Percentiles rank a stretch among this genome's conserved stretches.
phyloP scores from a whole-genome alignment of 176 grass and related monocot genomes.

The Hordeum marinum region DNA sequence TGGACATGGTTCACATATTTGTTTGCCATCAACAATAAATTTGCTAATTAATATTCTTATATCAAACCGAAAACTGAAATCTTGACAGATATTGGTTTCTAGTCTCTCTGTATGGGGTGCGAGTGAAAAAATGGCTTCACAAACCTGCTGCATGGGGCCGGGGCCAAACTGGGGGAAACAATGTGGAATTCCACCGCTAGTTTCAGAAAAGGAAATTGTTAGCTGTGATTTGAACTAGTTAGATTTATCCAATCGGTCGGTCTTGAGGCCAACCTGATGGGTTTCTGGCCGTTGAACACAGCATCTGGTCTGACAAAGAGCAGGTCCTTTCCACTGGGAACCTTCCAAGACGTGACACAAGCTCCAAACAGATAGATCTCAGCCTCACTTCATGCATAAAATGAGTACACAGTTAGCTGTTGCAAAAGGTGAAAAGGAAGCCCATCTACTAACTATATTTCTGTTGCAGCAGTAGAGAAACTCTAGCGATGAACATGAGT shows the following conservation, averaged over 20 bases:
- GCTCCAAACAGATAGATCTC: constrained; percentile 91
- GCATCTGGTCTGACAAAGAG: constrained; percentile 96
- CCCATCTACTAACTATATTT: background rate
- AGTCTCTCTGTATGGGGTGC: background rate
- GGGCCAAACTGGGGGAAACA: constrained; percentile 98
- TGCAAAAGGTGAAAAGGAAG: background rate
- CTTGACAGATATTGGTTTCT: background rate
- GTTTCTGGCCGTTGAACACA: constrained; percentile 86
- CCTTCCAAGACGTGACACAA: constrained; percentile 88
- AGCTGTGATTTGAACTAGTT: constrained; percentile 9
- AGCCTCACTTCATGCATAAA: constrained; percentile 62
- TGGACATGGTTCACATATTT: constrained; percentile 1
- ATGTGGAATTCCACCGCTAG: constrained; percentile 95
- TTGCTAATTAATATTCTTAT: background rate
- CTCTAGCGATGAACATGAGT: background rate
- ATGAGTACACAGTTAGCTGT: constrained; percentile 13
- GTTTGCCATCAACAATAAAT: background rate
- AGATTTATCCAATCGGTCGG: constrained; percentile 14
- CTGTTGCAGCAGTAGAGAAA: background rate
- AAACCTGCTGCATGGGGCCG: constrained; percentile 85
- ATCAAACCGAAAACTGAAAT: background rate
- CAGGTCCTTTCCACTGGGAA: constrained; percentile 69
- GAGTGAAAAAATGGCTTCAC: constrained; percentile 18
- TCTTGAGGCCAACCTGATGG: constrained; percentile 63
- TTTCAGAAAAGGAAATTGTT: constrained; percentile 35